phyloP scores from a whole-genome alignment of 2,329 filamentous ascomycete genomes.

The Scorias spongiosa region DNA sequence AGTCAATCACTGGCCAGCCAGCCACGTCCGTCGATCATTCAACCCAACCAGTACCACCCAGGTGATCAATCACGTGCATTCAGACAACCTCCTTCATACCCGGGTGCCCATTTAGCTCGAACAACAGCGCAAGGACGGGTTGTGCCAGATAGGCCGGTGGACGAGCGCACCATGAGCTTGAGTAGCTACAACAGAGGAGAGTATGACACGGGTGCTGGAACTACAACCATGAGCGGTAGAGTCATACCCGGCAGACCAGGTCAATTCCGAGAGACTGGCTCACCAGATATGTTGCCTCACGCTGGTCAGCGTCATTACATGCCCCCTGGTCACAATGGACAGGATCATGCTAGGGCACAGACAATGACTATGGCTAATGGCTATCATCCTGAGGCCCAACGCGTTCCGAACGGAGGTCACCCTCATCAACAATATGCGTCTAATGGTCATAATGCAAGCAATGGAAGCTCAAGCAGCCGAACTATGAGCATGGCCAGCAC shows the following conservation, averaged over 20 bases:
- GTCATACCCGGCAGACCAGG: slow-evolving; percentile 66
- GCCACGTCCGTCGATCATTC: slow-evolving; percentile 52
- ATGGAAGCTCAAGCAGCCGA: slow-evolving; percentile 36
- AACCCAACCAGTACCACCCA: slow-evolving; percentile 42
- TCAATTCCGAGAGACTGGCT: slow-evolving; percentile 30
- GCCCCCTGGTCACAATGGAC: not conserved
- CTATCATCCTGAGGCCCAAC: slow-evolving; percentile 9
- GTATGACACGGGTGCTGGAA: slow-evolving; percentile 28
- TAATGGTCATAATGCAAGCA: slow-evolving; percentile 12
- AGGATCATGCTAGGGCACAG: slow-evolving; percentile 1
- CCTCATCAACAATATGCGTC: not conserved
- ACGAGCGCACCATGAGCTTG: slow-evolving; percentile 94
- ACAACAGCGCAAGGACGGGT: slow-evolving; percentile 85
- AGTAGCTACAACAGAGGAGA: slow-evolving; percentile 62
- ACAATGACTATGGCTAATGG: slow-evolving; percentile 16
- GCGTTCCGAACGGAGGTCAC: slow-evolving; percentile 10
- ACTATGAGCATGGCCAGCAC: slow-evolving; percentile 92
- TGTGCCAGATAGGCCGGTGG: slow-evolving; percentile 69
- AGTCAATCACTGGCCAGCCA: slow-evolving; percentile 82
- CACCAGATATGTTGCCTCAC: not conserved
- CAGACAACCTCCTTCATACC: slow-evolving; percentile 61
- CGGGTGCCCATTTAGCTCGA: slow-evolving; percentile 41
- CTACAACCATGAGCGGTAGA: slow-evolving; percentile 82
- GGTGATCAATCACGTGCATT: slow-evolving; percentile 55
- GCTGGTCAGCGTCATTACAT: not conserved